Base-by-base conservation (phyloP, 2,329 filamentous ascomycete genomes). In the Penicillium sp. region DNA sequence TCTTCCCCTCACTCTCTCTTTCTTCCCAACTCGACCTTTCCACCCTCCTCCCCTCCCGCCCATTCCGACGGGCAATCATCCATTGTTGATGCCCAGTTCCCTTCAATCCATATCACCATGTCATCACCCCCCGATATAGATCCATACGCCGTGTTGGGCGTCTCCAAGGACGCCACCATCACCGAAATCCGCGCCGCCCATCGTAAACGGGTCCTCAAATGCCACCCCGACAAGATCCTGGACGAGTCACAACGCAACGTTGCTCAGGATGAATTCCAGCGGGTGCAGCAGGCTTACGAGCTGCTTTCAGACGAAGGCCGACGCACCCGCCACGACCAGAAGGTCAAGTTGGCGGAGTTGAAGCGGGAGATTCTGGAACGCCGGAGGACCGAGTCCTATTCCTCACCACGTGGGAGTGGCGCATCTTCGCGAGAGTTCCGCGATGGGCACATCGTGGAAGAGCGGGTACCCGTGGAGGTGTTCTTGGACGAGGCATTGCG, bases 231-330 rank as follows among this genome's bases (percentile, higher is more conserved):
- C 74, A 94, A 95, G 70, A 80, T 94, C 48, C 83, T 88, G 52
- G 81, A 94, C 57, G 81, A 84, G 37, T 73, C 80, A 11, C 73
- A 86, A 57, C 94, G 93, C 68, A 80, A 81, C 43, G 72, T 80
- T 54, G 94, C 90, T 65, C 81, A 86, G 55, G 83, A 88, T 54
- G 84, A 94, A 67, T 98, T 97, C 59, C 89, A 96, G 67, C 83
- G 81, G 62, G 87, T 97, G 21, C 90, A 96, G 65, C 81, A 90
- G 56, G 90, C 93, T 35, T 98, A 95, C 68, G 93, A 97, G 67
- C 75, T 93, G 19, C 79, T 98, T 45, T 86, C 81, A 58, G 84
- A 96, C 60, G 85, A 91, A 18, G 74, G 71, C 5, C 80, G 83
- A 60, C 76, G 87, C 44, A 68, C 73, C 43, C 81, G 82, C 52